Evolutionary conservation across 352 stramenopile species (phyloP).

Genomic region (Phytopythium mirpurense): DNA sequence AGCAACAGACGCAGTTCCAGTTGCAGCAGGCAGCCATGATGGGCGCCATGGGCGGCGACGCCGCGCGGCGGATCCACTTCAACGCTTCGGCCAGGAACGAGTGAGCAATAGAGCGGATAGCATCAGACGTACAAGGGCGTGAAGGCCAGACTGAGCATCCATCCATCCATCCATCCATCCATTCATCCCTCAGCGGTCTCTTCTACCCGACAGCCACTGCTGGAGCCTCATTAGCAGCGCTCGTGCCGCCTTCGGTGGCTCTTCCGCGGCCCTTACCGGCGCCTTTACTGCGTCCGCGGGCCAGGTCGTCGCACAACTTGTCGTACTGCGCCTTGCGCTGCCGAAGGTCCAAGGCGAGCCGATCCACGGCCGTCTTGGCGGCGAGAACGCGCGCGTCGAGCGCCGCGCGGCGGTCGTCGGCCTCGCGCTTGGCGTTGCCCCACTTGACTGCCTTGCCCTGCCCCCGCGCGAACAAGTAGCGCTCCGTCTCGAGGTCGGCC

Average conservation of each 20-base stretch:
- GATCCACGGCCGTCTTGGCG: slow-evolving; percentile 7
- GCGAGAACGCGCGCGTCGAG: slow-evolving; percentile 22
- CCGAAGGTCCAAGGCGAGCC: slow-evolving; percentile 12
- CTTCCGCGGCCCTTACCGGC: slow-evolving; percentile 31
- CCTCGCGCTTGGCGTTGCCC: slow-evolving; percentile 44
- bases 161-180: too few relatives aligned
- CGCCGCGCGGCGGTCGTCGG: slow-evolving; percentile 28
- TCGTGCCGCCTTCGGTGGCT: background rate
- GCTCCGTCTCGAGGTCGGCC: slow-evolving; percentile 38
- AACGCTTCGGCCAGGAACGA: slow-evolving; percentile 8
- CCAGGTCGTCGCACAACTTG: slow-evolving; percentile 22
- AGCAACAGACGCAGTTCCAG: slow-evolving; percentile 29
- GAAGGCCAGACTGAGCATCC: too few relatives aligned
- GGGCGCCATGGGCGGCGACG: background rate
- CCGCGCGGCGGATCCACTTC: slow-evolving; percentile 19
- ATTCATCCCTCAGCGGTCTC: too few relatives aligned
- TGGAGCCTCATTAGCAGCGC: background rate
- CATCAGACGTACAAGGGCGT: too few relatives aligned
- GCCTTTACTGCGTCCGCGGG: slow-evolving; percentile 34
- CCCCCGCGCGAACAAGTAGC: slow-evolving; percentile 40
- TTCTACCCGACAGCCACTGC: background rate
- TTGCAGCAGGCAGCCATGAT: slow-evolving; percentile 13
- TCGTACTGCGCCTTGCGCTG: slow-evolving; percentile 7
- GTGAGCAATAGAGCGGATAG: background rate
- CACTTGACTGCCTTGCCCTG: slow-evolving; percentile 44